phyloP scores from a whole-genome alignment of 2,329 filamentous ascomycete species.

The Fusarium papillatum region DNA sequence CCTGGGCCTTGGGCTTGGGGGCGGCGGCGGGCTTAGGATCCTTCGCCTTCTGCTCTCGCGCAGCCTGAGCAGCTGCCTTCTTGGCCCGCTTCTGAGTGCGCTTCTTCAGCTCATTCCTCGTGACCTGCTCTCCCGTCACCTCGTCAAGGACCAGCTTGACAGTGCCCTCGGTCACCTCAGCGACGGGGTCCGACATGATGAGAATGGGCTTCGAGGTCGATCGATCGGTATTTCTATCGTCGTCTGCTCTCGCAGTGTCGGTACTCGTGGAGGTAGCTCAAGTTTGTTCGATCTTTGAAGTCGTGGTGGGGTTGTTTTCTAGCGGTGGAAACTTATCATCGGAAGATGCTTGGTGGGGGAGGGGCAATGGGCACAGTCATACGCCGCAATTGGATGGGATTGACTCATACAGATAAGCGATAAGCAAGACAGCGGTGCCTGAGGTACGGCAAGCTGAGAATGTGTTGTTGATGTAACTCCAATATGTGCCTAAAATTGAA shows the following conservation, averaged over 20 bases:
- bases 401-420: slow-evolving; percentile 37
- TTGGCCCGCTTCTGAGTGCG: slow-evolving; percentile 69
- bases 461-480: neutral
- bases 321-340: slow-evolving; percentile 37
- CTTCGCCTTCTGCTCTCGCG: slow-evolving; percentile 52
- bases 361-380: slow-evolving; percentile 31
- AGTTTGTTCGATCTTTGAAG: slow-evolving; percentile 35
- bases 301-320: slow-evolving; percentile 45
- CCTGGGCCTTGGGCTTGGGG: slow-evolving; percentile 62
- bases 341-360: slow-evolving; percentile 40
- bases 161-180: slow-evolving; percentile 44
- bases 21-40: slow-evolving; percentile 44
- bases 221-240: slow-evolving; percentile 1
- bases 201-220: slow-evolving; percentile 1
- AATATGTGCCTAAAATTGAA: neutral
- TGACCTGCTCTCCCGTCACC: slow-evolving; percentile 76
- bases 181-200: slow-evolving; percentile 44
- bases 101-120: slow-evolving; percentile 75
- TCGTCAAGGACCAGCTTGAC: slow-evolving; percentile 73
- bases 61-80: slow-evolving; percentile 67
- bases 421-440: slow-evolving; percentile 7
- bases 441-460: neutral
- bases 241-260: slow-evolving; percentile 6
- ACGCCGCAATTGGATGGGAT: slow-evolving; percentile 19
- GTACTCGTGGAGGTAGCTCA: neutral